Evolutionary conservation across 192 early-diverging fungal species (phyloP).

Genomic region (Endogone sp.): DNA sequence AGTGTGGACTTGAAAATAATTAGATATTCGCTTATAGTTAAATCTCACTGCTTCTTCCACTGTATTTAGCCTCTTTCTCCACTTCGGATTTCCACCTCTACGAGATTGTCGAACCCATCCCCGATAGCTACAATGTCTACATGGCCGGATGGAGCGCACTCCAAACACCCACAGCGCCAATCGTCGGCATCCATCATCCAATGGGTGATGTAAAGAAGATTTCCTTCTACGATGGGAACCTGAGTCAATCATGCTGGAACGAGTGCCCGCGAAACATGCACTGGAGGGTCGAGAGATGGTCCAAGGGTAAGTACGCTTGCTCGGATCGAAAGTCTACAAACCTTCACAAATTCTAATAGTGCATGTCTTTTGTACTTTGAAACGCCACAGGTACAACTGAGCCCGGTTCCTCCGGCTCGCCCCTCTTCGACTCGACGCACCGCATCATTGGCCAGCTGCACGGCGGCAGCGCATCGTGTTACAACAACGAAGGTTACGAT

Average conservation of each 20-base stretch:
- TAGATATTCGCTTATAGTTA: too few species aligned
- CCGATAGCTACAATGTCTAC: conserved; percentile 35
- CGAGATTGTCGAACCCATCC: conserved; percentile 39
- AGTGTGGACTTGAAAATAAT: too few species aligned
- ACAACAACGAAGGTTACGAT: conserved; percentile 40
- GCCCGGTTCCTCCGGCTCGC: conserved; percentile 40
- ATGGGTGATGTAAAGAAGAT: conserved; percentile 43
- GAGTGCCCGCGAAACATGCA: conserved; percentile 34
- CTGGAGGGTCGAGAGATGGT: conserved; percentile 41
- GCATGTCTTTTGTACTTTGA: neutral
- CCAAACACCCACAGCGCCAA: conserved; percentile 10
- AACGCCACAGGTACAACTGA: conserved; percentile 29
- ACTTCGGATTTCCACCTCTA: conserved; percentile 34
- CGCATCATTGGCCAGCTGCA: conserved; percentile 42
- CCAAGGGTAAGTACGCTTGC: conserved; percentile 11
- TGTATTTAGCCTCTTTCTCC: conserved; percentile 11
- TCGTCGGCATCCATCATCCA: conserved; percentile 43
- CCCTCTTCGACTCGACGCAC: conserved; percentile 36
- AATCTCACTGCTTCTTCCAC: too few species aligned
- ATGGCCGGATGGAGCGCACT: conserved; percentile 38
- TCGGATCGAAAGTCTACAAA: too few species aligned
- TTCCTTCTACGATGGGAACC: conserved; percentile 34
- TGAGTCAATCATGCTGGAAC: conserved; percentile 30
- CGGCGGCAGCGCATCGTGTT: conserved; percentile 39
- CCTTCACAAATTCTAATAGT: too few species aligned